Conservation (phyloP, 1,284 basidiomycete genomes). For the Ceratobasidium sp. region DNA sequence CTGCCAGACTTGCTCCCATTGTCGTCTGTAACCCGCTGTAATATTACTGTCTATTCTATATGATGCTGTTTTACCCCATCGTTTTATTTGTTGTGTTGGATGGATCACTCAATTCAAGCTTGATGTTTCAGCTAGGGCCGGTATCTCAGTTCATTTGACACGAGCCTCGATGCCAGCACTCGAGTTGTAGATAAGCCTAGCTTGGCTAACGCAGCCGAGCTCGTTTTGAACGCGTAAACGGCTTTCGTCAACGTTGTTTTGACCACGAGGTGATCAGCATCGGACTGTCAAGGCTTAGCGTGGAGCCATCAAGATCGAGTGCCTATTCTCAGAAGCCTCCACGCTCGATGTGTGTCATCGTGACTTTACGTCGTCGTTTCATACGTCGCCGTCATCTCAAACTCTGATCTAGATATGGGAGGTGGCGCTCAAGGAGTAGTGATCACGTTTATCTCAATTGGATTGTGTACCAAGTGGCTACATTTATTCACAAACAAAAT, state of each 20-base stretch:
- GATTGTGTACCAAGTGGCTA: constrained; percentile 10
- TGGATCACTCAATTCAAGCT: background rate
- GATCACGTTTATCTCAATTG: background rate
- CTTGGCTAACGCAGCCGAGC: background rate
- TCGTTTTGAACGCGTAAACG: background rate
- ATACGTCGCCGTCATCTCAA: background rate
- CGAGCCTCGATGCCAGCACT: background rate
- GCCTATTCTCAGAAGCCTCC: constrained; percentile 1
- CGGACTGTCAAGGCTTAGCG: background rate
- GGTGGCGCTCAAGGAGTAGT: background rate
- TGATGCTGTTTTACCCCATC: background rate
- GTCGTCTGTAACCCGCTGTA: constrained; percentile 10
- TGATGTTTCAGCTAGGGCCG: background rate
- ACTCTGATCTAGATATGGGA: background rate
- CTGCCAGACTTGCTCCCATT: constrained; percentile 26
- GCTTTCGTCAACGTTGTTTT: background rate
- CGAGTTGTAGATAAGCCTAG: background rate
- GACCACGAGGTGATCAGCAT: constrained; percentile 9
- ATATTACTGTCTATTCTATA: constrained; percentile 26
- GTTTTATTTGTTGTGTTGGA: background rate
- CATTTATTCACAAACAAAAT: constrained; percentile 5
- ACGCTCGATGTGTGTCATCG: constrained; percentile 6
- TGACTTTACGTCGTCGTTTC: background rate
- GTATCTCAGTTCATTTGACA: background rate
- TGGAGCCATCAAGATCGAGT: constrained; percentile 13